Evolutionary conservation across 1,139 yeast species (phyloP), one percentile per base, ranked within the genome.

Genomic region (Lodderomyces jiufengensis): DNA sequence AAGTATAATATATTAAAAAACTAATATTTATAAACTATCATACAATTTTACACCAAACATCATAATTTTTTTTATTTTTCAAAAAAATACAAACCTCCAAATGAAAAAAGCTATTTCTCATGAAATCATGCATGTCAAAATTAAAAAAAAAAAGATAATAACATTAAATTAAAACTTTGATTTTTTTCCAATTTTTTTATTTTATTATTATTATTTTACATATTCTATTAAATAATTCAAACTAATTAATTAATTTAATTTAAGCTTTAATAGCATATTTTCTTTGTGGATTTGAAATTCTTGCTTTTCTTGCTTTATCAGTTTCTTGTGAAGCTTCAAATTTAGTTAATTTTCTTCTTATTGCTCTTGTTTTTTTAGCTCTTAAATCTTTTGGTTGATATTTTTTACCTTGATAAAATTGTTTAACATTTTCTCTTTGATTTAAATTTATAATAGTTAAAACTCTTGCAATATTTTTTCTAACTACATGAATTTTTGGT

Each of bases 311-410:
- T 64, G 90, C 88, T 79, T 85, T 88, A 59, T 73, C 83, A 65
- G 97, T 90, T 71, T 76, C 73, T 70, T 76, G 74, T 57, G 78
- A 64, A 66, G 85, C 81, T 77, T 92, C 97, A 72, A 73, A 72
- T 67, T 84, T 78, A 70, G 97, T 81, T 69, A 92, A 81, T 70
- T 82, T 80, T 81, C 97, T 87, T 85, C 98, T 90, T 73, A 92
- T 76, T 72, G 98, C 97, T 83, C 97, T 92, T 75, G 98, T 92
- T 84, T 92, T 86, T 90, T 92, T 92, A 63, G 87, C 95, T 79
- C 97, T 92, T 76, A 92, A 82, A 71, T 90, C 97, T 80, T 90
- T 90, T 78, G 98, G 98, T 70, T 82, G 79, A 82, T 81, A 85
- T 78, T 88, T 90, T 83, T 88, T 88, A 75, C 90, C 95, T 57